Evolutionary conservation across 1,284 basidiomycete genomes (phyloP).

Genomic region (Boletus semigastroideus): DNA sequence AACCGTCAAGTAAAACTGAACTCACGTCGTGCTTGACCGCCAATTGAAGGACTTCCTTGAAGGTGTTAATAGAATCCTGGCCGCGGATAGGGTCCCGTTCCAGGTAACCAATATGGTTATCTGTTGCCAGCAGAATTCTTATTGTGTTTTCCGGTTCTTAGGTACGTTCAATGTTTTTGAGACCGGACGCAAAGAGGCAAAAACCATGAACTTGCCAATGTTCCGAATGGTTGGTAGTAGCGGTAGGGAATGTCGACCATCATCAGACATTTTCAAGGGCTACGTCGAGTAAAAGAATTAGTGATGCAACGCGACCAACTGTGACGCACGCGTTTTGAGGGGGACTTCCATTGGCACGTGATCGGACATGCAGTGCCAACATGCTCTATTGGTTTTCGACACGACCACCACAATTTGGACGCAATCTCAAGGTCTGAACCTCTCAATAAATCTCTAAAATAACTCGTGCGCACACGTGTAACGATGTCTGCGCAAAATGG

Average conservation of each 20-base stretch:
- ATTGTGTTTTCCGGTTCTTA: conserved; percentile 69
- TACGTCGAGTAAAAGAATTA: neutral
- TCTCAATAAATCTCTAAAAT: neutral
- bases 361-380: neutral
- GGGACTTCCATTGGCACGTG: conserved; percentile 12
- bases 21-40: conserved; percentile 85
- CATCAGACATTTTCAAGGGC: conserved; percentile 25
- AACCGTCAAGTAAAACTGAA: conserved; percentile 3
- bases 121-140: conserved; percentile 86
- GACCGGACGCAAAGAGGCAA: neutral
- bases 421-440: neutral
- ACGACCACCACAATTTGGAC: neutral
- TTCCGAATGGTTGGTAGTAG: conserved; percentile 37
- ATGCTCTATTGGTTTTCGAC: neutral
- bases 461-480: neutral
- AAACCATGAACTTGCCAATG: conserved; percentile 35
- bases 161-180: conserved; percentile 7
- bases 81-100: conserved; percentile 95
- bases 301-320: neutral
- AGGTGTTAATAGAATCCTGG: conserved; percentile 94
- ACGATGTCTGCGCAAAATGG: conserved; percentile 30
- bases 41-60: conserved; percentile 90
- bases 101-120: conserved; percentile 94
- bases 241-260: conserved; percentile 20
- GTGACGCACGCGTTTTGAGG: conserved; percentile 3